Conservation (phyloP, 352 stramenopile species). For the Globisporangium abappressorium region DNA sequence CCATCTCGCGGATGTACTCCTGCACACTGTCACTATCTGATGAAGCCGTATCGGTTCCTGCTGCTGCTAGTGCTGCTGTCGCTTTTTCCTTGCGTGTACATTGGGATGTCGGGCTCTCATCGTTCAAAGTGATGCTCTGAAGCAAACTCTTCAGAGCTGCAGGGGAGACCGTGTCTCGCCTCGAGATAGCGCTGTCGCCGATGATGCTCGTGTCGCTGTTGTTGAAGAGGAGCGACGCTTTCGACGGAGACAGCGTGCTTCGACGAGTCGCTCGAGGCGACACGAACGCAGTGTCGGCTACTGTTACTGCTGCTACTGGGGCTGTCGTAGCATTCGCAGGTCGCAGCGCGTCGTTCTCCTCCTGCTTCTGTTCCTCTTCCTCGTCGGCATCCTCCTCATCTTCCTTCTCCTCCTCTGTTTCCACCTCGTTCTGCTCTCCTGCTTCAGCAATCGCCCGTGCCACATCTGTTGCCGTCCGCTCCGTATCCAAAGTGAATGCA, state of each 20-base stretch:
- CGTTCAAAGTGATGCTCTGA: constrained; percentile 18
- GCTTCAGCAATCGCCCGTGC: neutral
- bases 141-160: constrained; percentile 33
- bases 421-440: neutral
- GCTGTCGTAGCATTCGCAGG: neutral
- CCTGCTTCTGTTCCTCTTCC: neutral
- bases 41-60: neutral
- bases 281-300: neutral
- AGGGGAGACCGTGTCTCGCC: constrained; percentile 34
- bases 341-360: neutral
- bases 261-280: constrained; percentile 11
- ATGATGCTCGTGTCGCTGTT: constrained; percentile 19
- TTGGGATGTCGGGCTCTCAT: constrained; percentile 2
- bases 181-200: constrained; percentile 23
- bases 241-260: constrained; percentile 48
- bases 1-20: constrained; percentile 4
- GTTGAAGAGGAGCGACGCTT: constrained; percentile 30
- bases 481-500: neutral
- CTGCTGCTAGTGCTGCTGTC: neutral
- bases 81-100: neutral
- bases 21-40: constrained; percentile 10
- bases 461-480: constrained; percentile 1
- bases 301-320: neutral
- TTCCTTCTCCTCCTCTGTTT: constrained; percentile 9
- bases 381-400: constrained; percentile 3